Base-by-base conservation (phyloP, 2,329 filamentous ascomycete species). In the Tolypocladium guangdongense region DNA sequence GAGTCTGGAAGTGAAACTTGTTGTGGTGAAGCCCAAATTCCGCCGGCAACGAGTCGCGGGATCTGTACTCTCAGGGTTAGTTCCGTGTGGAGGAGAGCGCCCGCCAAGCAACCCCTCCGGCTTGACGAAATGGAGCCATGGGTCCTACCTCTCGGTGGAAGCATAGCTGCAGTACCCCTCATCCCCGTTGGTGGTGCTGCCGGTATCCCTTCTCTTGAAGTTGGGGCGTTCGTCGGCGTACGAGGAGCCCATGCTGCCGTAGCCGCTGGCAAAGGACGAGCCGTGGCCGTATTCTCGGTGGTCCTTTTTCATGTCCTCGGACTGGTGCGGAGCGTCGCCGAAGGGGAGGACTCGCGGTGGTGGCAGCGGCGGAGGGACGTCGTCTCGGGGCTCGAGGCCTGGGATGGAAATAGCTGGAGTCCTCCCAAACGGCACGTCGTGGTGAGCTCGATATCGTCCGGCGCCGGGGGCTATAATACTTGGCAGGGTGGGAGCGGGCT, bases 11-110 rank as follows among this genome's bases (percentile, higher is more conserved):
- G 54, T 76, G 70, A 54, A 73, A 78, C 39, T 71, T 74, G 58
- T 71, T 74, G 59, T 79, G 77, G 56, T 74, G 73, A 52, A 76
- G 68, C 53, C 78, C 76, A 50, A 80, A 76, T n/a, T 70, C 57
- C 1, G 45, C 55, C 20, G 64, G 65, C 37, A 68, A 55, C 5
- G 74, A 73, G 50, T 74, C 72, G 58, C 73, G 71, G 20, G 74
- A 74, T 50, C 75, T 65, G 52, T 56, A 1, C 8, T 36, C 52
- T 54, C 55, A 53, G 43, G 16, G 41, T 56, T 32, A 54, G 55
- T 35, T 18, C 36, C 24, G 32, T 27, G 4, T 12, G 27, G 18
- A 46, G 16, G 48, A 35, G 38, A 24, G 7, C 32, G 24, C 20
- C 18, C 20, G 10, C 12, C 5, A 14, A 10, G 27, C 11, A 45